Evolutionary conservation across 2,329 filamentous ascomycete species (phyloP).

Genomic region (Paecilomyces variotii): DNA sequence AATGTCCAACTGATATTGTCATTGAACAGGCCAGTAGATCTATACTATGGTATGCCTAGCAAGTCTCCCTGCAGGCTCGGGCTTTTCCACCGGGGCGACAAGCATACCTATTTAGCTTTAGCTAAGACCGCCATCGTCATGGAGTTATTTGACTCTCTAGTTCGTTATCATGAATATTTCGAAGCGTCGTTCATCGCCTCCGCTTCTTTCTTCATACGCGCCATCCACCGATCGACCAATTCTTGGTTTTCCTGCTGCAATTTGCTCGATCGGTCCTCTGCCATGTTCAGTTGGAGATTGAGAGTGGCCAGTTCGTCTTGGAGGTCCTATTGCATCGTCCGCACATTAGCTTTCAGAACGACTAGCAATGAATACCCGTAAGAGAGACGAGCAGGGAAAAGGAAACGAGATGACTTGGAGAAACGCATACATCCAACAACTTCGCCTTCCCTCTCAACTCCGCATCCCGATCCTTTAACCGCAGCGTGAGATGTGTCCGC

Average conservation of each 20-base stretch:
- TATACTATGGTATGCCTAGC: neutral
- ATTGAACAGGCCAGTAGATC: neutral
- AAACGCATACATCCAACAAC: constrained; percentile 59
- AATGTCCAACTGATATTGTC: neutral
- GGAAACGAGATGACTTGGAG: neutral
- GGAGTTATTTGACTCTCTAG: neutral
- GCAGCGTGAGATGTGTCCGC: constrained; percentile 53
- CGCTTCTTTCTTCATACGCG: constrained; percentile 74
- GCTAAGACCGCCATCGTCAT: neutral
- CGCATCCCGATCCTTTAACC: constrained; percentile 72
- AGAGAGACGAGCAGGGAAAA: neutral
- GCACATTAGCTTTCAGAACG: neutral
- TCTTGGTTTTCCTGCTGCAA: constrained; percentile 79
- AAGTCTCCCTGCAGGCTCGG: neutral
- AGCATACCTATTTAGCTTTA: neutral
- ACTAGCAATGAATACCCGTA: neutral
- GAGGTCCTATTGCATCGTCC: constrained; percentile 49
- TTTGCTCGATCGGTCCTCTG: constrained; percentile 65
- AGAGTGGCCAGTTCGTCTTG: constrained; percentile 89
- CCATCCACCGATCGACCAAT: constrained; percentile 86
- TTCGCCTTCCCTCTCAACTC: constrained; percentile 79
- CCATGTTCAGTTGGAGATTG: constrained; percentile 79
- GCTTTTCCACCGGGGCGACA: neutral
- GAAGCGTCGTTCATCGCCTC: constrained; percentile 69
- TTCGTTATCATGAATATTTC: constrained; percentile 32